Evolutionary conservation across 2,329 filamentous ascomycete species (phyloP), one percentile per base, ranked within the genome.

Genomic region (Colletotrichum cordylinicola): DNA sequence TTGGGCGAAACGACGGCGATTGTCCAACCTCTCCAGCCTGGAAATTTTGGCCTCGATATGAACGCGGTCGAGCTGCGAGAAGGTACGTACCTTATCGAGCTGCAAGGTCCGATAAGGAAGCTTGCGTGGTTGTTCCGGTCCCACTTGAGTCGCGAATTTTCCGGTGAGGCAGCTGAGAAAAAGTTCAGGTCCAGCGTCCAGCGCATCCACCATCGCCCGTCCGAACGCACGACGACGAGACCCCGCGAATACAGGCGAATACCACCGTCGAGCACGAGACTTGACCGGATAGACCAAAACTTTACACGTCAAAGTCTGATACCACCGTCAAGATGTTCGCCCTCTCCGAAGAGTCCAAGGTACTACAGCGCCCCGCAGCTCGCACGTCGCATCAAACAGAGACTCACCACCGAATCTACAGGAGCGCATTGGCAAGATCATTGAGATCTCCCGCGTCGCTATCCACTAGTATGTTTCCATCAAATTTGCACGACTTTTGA

Each of bases 361-460:
- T 98, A 84, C 79, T 84, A 65, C 79, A 84, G 58, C 56, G 21
- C 60, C 21, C 56, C 4, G 37, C 27, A 62, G 37, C 35, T 13
- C 58, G 52, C n/a, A 39, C 15, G 61, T 66, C 33, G 66, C 67
- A 64, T 58, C n/a, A 60, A 64, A 18, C 52, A n/a, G n/a, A 52
- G 43, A 66, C 72, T 77, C 52, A 75, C 16, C 64, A 52, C 58
- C 15, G 6, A 21, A 55, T 67, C 31, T 68, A 79, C 81, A 98
- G 96, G 97, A 99, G 93, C 96, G 97, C 90, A 98, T 99, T 87
- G 93, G 95, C 83, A 96, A 96, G 90, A 91, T 98, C 88, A 97
- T 99, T 85, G 97, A 98, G 87, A 89, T 98, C 85, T 97, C 96
- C 78, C 93, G 96, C 82, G 93, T 98, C 82, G 96, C 95, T 76